Evolutionary conservation across 352 stramenopile genomes (phyloP).

Genomic region (Pythium oligandrum): DNA sequence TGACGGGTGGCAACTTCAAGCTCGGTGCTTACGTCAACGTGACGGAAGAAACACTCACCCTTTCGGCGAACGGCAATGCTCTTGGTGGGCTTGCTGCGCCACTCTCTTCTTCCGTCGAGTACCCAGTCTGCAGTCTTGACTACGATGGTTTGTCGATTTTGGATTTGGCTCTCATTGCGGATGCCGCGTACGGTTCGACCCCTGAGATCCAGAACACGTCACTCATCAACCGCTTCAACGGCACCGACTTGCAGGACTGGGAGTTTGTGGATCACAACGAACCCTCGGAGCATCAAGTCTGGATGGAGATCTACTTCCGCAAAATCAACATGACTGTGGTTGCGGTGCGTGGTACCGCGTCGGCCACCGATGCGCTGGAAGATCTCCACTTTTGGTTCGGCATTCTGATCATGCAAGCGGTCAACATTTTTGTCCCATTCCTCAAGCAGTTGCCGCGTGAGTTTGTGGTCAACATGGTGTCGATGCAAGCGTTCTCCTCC

Average conservation of each 20-base stretch:
- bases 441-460: conserved; percentile 26
- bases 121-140: conserved; percentile 25
- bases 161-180: conserved; percentile 30
- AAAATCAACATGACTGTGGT: conserved; percentile 30
- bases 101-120: conserved; percentile 9
- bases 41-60: neutral
- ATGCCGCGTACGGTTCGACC: conserved; percentile 27
- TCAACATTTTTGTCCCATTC: conserved; percentile 34
- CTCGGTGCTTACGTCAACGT: conserved; percentile 38
- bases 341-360: conserved; percentile 26
- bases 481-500: conserved; percentile 19
- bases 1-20: conserved; percentile 48
- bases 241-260: conserved; percentile 21
- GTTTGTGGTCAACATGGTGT: conserved; percentile 30
- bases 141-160: conserved; percentile 23
- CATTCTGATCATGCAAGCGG: conserved; percentile 29
- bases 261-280: conserved; percentile 17
- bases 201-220: conserved; percentile 16
- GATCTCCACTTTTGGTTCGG: conserved; percentile 39
- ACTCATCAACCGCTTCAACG: conserved; percentile 27
- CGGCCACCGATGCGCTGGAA: conserved; percentile 28
- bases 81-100: conserved; percentile 3
- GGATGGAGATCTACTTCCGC: conserved; percentile 30
- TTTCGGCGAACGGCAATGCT: neutral
- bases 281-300: conserved; percentile 24